phyloP scores from a whole-genome alignment of 2,329 filamentous ascomycete genomes.

The Colletotrichum somersetense region DNA sequence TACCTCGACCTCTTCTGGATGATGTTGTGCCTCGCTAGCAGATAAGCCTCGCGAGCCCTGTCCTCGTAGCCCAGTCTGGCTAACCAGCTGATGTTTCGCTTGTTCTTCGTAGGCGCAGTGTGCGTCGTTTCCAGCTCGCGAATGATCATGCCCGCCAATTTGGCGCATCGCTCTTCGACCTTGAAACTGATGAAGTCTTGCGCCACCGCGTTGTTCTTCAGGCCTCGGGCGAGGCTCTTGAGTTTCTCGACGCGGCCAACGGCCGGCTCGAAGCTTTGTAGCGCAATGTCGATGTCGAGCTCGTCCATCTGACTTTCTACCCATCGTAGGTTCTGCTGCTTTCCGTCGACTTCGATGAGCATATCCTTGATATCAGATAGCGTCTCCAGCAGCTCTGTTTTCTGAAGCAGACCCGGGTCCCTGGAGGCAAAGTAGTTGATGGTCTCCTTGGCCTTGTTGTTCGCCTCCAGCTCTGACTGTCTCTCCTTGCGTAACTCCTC shows the following conservation, averaged over 20 bases:
- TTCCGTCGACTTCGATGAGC: constrained; percentile 95
- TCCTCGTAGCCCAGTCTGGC: constrained; percentile 91
- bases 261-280: constrained; percentile 88
- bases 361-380: constrained; percentile 86
- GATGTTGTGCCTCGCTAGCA: constrained; percentile 80
- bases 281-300: constrained; percentile 93
- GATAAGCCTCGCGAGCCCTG: constrained; percentile 86
- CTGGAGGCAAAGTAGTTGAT: constrained; percentile 88
- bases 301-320: constrained; percentile 96
- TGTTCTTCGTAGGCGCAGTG: constrained; percentile 81
- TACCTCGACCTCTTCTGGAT: constrained; percentile 88
- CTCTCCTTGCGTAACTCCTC: constrained; percentile 90
- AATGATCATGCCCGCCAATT: constrained; percentile 81
- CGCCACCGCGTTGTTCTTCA: constrained; percentile 88
- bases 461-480: constrained; percentile 88
- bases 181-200: constrained; percentile 95
- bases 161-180: constrained; percentile 85
- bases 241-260: constrained; percentile 89
- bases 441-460: constrained; percentile 85
- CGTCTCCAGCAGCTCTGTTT: constrained; percentile 83
- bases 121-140: constrained; percentile 84
- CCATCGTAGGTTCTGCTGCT: constrained; percentile 95
- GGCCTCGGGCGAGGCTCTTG: constrained; percentile 79
- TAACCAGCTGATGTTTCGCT: constrained; percentile 86
- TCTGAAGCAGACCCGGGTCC: constrained; percentile 81